Evolutionary conservation across 768 basidiomycete genomes (phyloP).

Genomic region (Lactarius evosmus): DNA sequence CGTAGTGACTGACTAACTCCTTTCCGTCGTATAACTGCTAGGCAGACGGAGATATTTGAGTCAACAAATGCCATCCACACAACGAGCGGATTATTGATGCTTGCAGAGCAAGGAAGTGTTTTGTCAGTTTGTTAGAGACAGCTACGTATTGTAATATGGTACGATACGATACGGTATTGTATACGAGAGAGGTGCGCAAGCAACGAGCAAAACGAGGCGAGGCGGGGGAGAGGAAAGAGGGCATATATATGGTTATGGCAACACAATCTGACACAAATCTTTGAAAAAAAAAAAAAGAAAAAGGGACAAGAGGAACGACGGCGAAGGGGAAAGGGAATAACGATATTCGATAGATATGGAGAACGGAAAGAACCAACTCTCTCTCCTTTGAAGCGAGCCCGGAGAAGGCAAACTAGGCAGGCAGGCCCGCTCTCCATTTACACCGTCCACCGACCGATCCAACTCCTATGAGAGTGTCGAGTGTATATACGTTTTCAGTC

Average conservation of each 20-base stretch:
- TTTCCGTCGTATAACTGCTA: background rate
- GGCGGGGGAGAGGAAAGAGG: conserved; percentile 11
- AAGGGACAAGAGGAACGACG: conserved; percentile 4
- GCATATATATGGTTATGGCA: conserved; percentile 19
- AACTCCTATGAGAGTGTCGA: conserved; percentile 10
- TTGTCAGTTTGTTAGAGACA: conserved; percentile 16
- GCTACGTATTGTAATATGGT: conserved; percentile 25
- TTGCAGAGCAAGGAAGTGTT: background rate
- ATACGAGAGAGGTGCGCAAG: conserved; percentile 16
- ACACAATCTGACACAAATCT: conserved; percentile 7
- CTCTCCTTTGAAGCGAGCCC: conserved; percentile 15
- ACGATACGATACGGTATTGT: conserved; percentile 22
- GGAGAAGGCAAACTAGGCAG: conserved; percentile 10
- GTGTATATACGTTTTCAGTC: conserved; percentile 22
- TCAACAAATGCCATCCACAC: background rate
- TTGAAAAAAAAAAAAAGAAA: conserved; percentile 2
- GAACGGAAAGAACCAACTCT: conserved; percentile 22
- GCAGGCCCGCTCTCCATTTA: conserved; percentile 17
- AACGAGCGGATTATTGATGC: background rate
- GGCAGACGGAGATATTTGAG: background rate
- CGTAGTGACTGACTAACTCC: background rate
- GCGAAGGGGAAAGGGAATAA: conserved; percentile 25
- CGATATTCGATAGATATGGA: conserved; percentile 26
- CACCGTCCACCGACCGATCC: conserved; percentile 19
- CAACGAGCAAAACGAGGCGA: conserved; percentile 13